These are phyloP conservation scores for Garcia nutans DNA, from an alignment of 345 rosid genomes.

Conservation along the genomic window DNA sequence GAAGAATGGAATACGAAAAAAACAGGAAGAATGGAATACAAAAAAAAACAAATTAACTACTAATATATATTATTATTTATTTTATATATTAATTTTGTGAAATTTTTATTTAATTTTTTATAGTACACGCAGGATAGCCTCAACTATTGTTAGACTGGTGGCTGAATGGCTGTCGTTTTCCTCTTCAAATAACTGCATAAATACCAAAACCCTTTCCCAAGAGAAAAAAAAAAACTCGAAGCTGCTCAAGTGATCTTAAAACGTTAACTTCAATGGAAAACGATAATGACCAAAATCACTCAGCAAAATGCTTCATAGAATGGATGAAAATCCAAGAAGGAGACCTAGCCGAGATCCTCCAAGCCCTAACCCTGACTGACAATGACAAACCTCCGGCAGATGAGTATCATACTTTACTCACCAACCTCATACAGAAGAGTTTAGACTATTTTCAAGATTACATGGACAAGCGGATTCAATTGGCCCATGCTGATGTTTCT, in stretches of 20 bases:
- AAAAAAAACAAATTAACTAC: no score
- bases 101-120: no score
- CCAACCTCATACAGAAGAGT: constrained; percentile 17
- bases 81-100: no score
- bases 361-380: neutral
- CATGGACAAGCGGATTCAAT: constrained; percentile 14
- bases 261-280: neutral
- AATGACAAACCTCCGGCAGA: neutral
- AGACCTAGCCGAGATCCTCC: constrained; percentile 25
- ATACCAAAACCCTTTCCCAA: neutral
- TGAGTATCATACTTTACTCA: neutral
- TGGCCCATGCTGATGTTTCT: constrained; percentile 18
- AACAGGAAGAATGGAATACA: no score
- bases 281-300: neutral
- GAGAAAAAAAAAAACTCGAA: neutral
- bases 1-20: no score
- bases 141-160: no score
- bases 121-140: no score
- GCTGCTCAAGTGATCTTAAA: neutral
- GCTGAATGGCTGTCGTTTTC: no score
- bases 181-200: neutral
- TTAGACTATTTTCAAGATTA: constrained; percentile 27
- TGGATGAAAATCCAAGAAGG: constrained; percentile 35
- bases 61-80: no score
- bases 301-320: constrained; percentile 15